Percentiles rank a stretch among this genome's conserved stretches.
Conservation (phyloP, 441 rosid species). For the Aquilaria agallochum region DNA sequence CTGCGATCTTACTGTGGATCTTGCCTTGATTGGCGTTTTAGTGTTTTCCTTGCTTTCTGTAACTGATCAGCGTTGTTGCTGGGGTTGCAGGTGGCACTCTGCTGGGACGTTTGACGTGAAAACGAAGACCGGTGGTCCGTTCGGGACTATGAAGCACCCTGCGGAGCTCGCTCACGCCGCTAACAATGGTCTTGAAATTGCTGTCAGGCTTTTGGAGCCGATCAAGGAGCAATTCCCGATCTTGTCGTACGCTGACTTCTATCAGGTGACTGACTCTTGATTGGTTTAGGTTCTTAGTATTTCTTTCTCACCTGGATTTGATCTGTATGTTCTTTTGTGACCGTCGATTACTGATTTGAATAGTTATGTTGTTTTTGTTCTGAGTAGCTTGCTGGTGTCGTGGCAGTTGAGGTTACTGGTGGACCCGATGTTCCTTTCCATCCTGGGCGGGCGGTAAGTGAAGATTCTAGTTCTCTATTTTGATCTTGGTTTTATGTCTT, state of each 20-base stretch:
- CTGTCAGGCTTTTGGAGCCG: constrained; percentile 73
- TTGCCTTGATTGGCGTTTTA: not conserved
- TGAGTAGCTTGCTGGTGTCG: constrained; percentile 86
- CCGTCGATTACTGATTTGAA: not conserved
- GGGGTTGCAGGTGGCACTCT: constrained; percentile 79
- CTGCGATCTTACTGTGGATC: not conserved
- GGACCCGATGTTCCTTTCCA: constrained; percentile 98
- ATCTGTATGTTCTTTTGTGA: not conserved
- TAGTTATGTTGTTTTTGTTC: not conserved
- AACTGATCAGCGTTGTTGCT: not conserved
- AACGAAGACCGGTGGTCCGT: constrained; percentile 87
- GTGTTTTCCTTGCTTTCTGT: not conserved
- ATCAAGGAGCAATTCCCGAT: constrained; percentile 77
- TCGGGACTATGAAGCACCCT: constrained; percentile 71
- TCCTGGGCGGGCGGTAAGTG: constrained; percentile 88
- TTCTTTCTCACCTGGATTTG: not conserved
- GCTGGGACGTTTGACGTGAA: constrained; percentile 86
- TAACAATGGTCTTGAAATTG: constrained; percentile 79
- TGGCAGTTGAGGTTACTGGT: constrained; percentile 85
- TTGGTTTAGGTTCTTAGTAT: too few species aligned
- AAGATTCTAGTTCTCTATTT: not conserved
- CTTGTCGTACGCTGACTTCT: constrained; percentile 67
- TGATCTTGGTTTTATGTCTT: not conserved
- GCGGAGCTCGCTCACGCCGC: constrained; percentile 80
- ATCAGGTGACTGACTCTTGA: constrained; percentile 42